Conservation (phyloP, 352 stramenopile species). For the Phytophthora fragariae region DNA sequence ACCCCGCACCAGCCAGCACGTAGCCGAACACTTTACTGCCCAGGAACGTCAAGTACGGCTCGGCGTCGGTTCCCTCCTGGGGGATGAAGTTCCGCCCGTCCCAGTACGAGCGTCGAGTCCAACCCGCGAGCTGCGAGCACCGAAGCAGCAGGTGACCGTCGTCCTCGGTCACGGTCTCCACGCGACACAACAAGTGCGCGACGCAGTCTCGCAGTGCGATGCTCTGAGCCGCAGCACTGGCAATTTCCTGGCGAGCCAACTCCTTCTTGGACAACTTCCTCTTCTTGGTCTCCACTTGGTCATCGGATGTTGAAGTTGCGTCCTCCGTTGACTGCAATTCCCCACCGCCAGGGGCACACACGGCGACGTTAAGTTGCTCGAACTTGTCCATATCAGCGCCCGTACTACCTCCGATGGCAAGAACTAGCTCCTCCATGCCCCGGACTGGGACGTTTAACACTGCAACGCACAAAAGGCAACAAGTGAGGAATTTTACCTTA, state of each 20-base stretch:
- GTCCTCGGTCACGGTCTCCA: constrained; percentile 68
- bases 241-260: constrained; percentile 45
- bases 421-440: constrained; percentile 77
- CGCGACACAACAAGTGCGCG: constrained; percentile 72
- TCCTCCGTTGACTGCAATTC: background rate
- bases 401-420: constrained; percentile 75
- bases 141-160: constrained; percentile 78
- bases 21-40: constrained; percentile 83
- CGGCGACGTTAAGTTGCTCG: constrained; percentile 47
- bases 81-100: constrained; percentile 84
- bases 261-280: constrained; percentile 75
- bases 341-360: constrained; percentile 57
- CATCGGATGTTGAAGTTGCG: constrained; percentile 1
- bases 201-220: constrained; percentile 65
- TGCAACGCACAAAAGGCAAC: constrained; percentile 29
- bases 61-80: constrained; percentile 22
- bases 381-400: constrained; percentile 75
- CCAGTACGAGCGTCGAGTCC: constrained; percentile 73
- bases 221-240: constrained; percentile 32
- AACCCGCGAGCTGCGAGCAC: constrained; percentile 72
- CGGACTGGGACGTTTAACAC: constrained; percentile 80
- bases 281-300: constrained; percentile 36
- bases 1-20: constrained; percentile 40
- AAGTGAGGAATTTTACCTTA: constrained; percentile 1
- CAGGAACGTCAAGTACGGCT: constrained; percentile 85